Evolutionary conservation across 805 yeast genomes (phyloP), one percentile per base, ranked within the genome.

Genomic region (Candida ponderosae): DNA sequence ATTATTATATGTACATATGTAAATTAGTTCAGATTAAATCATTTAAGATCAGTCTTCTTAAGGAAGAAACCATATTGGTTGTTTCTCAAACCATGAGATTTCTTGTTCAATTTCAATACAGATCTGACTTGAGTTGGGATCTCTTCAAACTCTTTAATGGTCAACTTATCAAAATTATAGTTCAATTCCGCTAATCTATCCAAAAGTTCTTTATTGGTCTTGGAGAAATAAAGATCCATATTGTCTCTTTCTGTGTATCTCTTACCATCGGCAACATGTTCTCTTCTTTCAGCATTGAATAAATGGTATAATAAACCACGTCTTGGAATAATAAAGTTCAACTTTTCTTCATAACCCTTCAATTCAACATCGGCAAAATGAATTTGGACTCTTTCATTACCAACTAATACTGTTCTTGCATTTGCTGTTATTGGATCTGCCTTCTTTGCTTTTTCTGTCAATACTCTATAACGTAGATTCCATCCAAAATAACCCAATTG

Each of bases 401-500:
- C 48, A 4, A 47, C 50, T 8, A 48, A 42, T 26, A 65, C 60
- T 17, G 57, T 47, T 37, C 57, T 63, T 4, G 60, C 51, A 32
- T 57, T 56, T 42, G 54, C 57, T 39, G 66, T 67, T 38, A 62
- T 59, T 41, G 68, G 66, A 43, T 61, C 62, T 39, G 61, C 65
- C 36, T 51, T 47, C 49, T 52, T 68, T 48, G 63, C 63, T 50
- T 60, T 53, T 40, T 59, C 57, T 50, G 60, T 62, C 52, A 90
- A 58, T 14, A 93, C 78, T 39, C 77, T 74, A 58, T 81, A 89
- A 53, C 90, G 81, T 47, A 93, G 68, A 50, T 74, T 75, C 97
- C 97, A 93, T 26, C 97, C 98, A 40, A 74, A 68, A 38, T 89
- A 81, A 0, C 98, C 98, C 53, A 93, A 65, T 57, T 93, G 95